These are phyloP conservation scores for Pisolithus sp. DNA, from an alignment of 768 basidiomycete genomes.

Conservation along the genomic window DNA sequence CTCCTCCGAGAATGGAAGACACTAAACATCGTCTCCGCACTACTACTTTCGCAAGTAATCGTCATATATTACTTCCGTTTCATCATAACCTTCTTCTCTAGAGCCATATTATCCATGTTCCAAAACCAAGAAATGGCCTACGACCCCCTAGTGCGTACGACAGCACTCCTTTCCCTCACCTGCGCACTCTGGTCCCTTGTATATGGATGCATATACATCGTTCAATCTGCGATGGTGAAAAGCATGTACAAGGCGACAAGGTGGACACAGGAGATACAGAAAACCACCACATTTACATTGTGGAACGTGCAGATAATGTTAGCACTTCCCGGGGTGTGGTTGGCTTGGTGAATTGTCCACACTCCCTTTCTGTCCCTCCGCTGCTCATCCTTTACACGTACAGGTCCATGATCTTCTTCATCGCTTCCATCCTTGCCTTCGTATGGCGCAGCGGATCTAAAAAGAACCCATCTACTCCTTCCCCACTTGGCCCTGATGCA, in stretches of 20 bases:
- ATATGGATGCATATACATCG: slow-evolving; percentile 69
- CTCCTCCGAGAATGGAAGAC: slow-evolving; percentile 75
- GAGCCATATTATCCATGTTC: slow-evolving; percentile 66
- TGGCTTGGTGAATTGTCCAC: slow-evolving; percentile 48
- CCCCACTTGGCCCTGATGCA: slow-evolving; percentile 31
- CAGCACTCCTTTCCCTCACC: slow-evolving; percentile 57
- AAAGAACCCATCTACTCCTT: slow-evolving; percentile 29
- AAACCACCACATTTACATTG: slow-evolving; percentile 37
- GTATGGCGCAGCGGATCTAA: slow-evolving; percentile 59
- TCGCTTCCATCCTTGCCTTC: slow-evolving; percentile 56
- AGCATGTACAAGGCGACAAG: slow-evolving; percentile 64
- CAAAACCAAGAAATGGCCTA: slow-evolving; percentile 45
- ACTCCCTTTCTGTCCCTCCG: background rate
- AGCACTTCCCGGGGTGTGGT: slow-evolving; percentile 63
- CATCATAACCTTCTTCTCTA: slow-evolving; percentile 14
- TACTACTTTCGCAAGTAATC: slow-evolving; percentile 42
- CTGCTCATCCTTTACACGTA: background rate
- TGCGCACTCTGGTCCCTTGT: slow-evolving; percentile 65
- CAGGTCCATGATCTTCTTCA: slow-evolving; percentile 67
- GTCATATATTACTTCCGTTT: background rate
- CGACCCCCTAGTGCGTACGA: slow-evolving; percentile 57
- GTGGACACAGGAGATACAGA: slow-evolving; percentile 70
- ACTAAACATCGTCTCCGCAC: slow-evolving; percentile 63
- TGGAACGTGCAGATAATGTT: slow-evolving; percentile 71
- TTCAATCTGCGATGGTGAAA: slow-evolving; percentile 66